Evolutionary conservation across 768 basidiomycete species (phyloP).

Genomic region (Termitomyces sp.): DNA sequence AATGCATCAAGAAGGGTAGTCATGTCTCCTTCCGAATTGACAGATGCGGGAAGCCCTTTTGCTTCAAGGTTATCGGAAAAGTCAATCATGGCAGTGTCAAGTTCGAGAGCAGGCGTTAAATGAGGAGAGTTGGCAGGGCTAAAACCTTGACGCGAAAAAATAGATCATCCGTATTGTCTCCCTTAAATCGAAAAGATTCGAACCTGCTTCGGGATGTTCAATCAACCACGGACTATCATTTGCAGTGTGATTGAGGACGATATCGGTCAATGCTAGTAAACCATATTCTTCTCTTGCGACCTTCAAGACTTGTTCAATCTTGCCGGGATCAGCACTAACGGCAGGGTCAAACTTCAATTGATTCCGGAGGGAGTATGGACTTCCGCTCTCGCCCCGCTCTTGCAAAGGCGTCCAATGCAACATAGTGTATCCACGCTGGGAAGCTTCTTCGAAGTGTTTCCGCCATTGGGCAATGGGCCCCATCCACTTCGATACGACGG

Average conservation of each 20-base stretch:
- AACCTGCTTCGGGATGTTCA: conserved; percentile 94
- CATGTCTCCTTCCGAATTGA: conserved; percentile 67
- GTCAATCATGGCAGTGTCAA: conserved; percentile 81
- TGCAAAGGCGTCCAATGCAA: conserved; percentile 96
- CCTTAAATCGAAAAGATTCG: conserved; percentile 14
- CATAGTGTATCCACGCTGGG: conserved; percentile 94
- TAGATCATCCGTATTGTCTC: neutral
- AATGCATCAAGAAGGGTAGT: conserved; percentile 61
- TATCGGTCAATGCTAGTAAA: conserved; percentile 85
- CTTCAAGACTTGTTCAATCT: conserved; percentile 60
- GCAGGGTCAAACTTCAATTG: conserved; percentile 80
- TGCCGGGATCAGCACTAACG: conserved; percentile 52
- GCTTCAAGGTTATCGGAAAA: conserved; percentile 64
- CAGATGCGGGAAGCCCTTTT: conserved; percentile 64
- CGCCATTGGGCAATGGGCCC: conserved; percentile 76
- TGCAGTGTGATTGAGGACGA: conserved; percentile 97
- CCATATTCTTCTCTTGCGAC: conserved; percentile 82
- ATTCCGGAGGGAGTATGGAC: conserved; percentile 90
- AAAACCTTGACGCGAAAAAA: conserved; percentile 49
- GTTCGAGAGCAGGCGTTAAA: conserved; percentile 84
- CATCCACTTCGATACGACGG: conserved; percentile 98
- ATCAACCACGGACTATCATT: conserved; percentile 89
- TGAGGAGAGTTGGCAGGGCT: conserved; percentile 91
- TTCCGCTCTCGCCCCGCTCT: conserved; percentile 81
- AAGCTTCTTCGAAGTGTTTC: conserved; percentile 75